These are phyloP conservation scores for Amylostereum chailletii DNA, from an alignment of 1,284 basidiomycete species.

Conservation along the genomic window DNA sequence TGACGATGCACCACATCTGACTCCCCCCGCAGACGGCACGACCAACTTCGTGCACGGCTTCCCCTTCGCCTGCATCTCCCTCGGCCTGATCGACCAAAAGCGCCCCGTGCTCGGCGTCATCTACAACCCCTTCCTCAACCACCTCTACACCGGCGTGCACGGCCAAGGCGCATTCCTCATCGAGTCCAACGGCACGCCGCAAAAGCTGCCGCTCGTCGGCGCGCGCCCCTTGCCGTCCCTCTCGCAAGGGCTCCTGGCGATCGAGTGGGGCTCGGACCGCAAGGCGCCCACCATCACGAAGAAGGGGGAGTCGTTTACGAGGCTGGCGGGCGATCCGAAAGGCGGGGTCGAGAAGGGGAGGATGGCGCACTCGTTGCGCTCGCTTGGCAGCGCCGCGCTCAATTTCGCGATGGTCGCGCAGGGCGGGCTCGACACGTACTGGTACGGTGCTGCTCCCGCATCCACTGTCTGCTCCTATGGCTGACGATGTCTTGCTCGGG, in stretches of 20 bases:
- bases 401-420: constrained; percentile 81
- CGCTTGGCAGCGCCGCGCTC: constrained; percentile 79
- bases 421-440: constrained; percentile 78
- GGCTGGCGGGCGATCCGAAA: constrained; percentile 68
- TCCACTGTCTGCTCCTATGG: not conserved
- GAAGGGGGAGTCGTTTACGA: constrained; percentile 68
- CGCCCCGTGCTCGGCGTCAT: constrained; percentile 83
- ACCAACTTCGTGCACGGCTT: constrained; percentile 94
- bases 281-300: constrained; percentile 44
- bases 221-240: constrained; percentile 69
- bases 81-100: constrained; percentile 81
- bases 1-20: not conserved
- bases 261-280: constrained; percentile 92
- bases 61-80: constrained; percentile 84
- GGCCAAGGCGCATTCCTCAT: constrained; percentile 78
- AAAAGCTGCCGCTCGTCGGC: constrained; percentile 63
- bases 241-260: constrained; percentile 70
- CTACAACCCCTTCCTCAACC: constrained; percentile 88
- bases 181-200: constrained; percentile 37
- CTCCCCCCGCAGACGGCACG: constrained; percentile 63
- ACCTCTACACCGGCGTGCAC: constrained; percentile 75
- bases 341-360: constrained; percentile 61
- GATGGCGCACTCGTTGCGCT: constrained; percentile 85
- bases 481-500: not conserved
- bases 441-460: constrained; percentile 35